phyloP scores from a whole-genome alignment of 352 stramenopile genomes.

The Phytophthora fragariae region DNA sequence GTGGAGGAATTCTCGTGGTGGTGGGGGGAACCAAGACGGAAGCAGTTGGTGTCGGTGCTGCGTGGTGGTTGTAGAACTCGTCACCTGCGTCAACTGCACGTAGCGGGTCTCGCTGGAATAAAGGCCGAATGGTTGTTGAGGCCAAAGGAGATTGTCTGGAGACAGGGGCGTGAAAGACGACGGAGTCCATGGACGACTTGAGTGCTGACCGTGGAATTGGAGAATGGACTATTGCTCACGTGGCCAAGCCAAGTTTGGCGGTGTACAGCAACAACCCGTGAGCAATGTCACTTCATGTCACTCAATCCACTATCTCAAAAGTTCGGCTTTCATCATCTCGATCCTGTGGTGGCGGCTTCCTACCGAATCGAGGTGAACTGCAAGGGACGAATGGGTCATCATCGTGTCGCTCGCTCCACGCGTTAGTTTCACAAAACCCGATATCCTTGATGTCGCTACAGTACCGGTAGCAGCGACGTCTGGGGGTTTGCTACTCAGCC shows the following conservation, averaged over 20 bases:
- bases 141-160: neutral
- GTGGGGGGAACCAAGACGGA: neutral
- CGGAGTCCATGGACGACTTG: neutral
- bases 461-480: too few relatives aligned
- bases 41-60: neutral
- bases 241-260: neutral
- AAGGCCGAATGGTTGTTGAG: constrained; percentile 2
- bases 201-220: neutral
- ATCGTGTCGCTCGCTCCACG: too few relatives aligned
- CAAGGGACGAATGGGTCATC: too few relatives aligned
- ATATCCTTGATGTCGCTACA: too few relatives aligned
- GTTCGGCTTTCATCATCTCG: too few relatives aligned
- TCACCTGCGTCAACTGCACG: neutral
- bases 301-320: neutral
- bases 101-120: constrained; percentile 7
- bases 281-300: neutral
- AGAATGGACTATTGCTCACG: constrained; percentile 5
- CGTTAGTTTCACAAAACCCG: too few relatives aligned
- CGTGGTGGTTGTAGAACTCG: neutral
- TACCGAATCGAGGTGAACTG: too few relatives aligned
- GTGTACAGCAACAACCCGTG: neutral
- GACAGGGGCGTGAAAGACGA: neutral
- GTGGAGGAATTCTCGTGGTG: neutral
- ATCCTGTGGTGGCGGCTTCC: too few relatives aligned
- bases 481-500: too few relatives aligned